phyloP scores from a whole-genome alignment of 2,329 filamentous ascomycete species.

The Pseudogymnoascus sp. region DNA sequence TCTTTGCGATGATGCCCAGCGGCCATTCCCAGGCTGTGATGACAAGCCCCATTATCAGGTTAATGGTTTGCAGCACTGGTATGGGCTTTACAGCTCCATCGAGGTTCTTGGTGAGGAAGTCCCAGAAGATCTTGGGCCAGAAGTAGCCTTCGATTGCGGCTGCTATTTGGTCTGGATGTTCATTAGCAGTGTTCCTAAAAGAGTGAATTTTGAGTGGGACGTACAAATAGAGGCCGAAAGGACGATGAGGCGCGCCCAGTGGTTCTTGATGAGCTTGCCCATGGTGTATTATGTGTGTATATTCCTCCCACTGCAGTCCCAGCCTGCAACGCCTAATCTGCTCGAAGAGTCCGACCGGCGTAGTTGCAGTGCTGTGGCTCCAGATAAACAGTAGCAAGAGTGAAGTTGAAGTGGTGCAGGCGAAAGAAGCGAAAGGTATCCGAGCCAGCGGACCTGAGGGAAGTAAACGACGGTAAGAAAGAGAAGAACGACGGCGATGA shows the following conservation, averaged over 20 bases:
- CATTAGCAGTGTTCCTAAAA: constrained; percentile 32
- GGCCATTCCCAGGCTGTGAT: constrained; percentile 91
- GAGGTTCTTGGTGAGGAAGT: constrained; percentile 86
- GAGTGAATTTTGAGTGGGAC: constrained; percentile 20
- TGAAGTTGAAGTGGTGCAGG: background rate
- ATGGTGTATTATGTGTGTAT: constrained; percentile 41
- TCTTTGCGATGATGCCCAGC: constrained; percentile 66
- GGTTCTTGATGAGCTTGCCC: constrained; percentile 99
- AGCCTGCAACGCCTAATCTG: constrained; percentile 1
- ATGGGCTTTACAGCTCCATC: constrained; percentile 78
- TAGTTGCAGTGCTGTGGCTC: background rate
- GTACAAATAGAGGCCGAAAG: constrained; percentile 63
- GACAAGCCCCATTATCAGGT: constrained; percentile 71
- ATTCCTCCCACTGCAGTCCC: constrained; percentile 3
- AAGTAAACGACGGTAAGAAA: constrained; percentile 1
- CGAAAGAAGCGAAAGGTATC: constrained; percentile 6
- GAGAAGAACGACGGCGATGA: background rate
- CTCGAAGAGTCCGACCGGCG: background rate
- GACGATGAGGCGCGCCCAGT: constrained; percentile 92
- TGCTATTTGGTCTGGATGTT: constrained; percentile 61
- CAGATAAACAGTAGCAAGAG: background rate
- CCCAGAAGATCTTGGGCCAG: constrained; percentile 99
- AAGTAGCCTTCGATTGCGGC: constrained; percentile 84
- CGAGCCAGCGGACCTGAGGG: constrained; percentile 1
- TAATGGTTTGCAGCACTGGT: constrained; percentile 85